Evolutionary conservation across 2,329 filamentous ascomycete species (phyloP).

Genomic region (Alternaria atra): DNA sequence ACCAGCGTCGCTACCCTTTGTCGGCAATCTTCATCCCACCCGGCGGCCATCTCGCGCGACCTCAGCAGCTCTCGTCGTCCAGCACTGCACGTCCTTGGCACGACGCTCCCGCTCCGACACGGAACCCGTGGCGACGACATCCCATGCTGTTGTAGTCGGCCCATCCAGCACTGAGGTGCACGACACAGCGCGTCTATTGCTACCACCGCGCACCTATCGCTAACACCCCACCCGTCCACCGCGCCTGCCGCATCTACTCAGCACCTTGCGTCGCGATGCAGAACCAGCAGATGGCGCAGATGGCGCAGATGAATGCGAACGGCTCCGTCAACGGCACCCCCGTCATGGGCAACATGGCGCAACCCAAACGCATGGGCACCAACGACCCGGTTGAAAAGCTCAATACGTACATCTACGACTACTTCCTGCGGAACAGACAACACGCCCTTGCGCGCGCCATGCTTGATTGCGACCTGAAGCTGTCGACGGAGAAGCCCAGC

Average conservation of each 20-base stretch:
- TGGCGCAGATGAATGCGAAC: conserved; percentile 71
- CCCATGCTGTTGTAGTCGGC: conserved; percentile 42
- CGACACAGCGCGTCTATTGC: conserved; percentile 24
- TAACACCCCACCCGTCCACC: conserved; percentile 23
- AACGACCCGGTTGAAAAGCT: conserved; percentile 63
- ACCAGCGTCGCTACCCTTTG: conserved; percentile 17
- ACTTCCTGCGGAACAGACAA: conserved; percentile 87
- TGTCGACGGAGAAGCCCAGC: conserved; percentile 67
- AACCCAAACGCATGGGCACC: conserved; percentile 34
- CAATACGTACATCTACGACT: conserved; percentile 91
- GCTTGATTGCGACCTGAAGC: conserved; percentile 61
- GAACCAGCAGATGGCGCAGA: conserved; percentile 67
- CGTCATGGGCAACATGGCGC: conserved; percentile 71
- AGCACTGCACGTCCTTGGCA: conserved; percentile 16
- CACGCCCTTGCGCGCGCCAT: conserved; percentile 79
- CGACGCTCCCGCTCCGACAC: conserved; percentile 26
- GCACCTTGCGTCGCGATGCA: conserved; percentile 42
- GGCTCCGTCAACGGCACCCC: conserved; percentile 71
- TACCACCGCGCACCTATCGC: conserved; percentile 24
- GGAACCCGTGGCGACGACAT: conserved; percentile 38
- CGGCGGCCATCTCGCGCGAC: conserved; percentile 16
- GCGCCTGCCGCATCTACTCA: conserved; percentile 30
- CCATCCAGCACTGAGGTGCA: conserved; percentile 39
- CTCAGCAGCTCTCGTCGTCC: conserved; percentile 3
- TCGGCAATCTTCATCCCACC: conserved; percentile 12